Conservation (phyloP, 306 rosid genomes). For the Ochetophila trinervis region DNA sequence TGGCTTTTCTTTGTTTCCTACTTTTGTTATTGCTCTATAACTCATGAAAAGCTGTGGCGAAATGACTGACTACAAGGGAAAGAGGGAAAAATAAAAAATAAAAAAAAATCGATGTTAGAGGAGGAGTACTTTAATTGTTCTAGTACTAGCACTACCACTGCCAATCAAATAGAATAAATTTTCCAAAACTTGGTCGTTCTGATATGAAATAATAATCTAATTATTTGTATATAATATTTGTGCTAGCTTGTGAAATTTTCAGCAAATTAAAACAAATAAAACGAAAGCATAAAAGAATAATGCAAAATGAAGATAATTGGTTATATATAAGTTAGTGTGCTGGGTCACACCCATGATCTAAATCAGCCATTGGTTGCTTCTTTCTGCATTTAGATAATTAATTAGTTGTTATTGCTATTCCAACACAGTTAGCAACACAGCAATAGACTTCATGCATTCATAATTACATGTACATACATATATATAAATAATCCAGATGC, state of each 20-base stretch:
- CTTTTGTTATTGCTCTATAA: background rate
- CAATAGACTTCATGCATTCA: background rate
- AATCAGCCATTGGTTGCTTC: slow-evolving; percentile 13
- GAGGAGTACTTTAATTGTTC: background rate
- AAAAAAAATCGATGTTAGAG: background rate
- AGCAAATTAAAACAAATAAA: background rate
- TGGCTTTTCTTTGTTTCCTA: too few relatives aligned
- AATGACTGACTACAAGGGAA: background rate
- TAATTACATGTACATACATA: background rate
- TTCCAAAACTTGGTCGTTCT: too few relatives aligned
- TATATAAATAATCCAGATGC: background rate
- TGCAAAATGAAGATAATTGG: too few relatives aligned
- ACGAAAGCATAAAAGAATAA: background rate
- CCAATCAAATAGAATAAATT: too few relatives aligned
- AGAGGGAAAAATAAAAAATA: background rate
- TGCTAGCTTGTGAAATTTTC: background rate
- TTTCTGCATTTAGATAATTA: slow-evolving; percentile 4
- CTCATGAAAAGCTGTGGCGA: background rate
- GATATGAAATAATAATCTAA: too few relatives aligned
- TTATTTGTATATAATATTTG: too few relatives aligned
- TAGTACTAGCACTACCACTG: too few relatives aligned
- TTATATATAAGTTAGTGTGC: slow-evolving; percentile 27
- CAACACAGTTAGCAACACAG: slow-evolving; percentile 17
- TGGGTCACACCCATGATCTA: slow-evolving; percentile 26
- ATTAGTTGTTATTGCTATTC: slow-evolving; percentile 15